phyloP scores from a whole-genome alignment of 306 rosid genomes.

The Arachis hypogaea region DNA sequence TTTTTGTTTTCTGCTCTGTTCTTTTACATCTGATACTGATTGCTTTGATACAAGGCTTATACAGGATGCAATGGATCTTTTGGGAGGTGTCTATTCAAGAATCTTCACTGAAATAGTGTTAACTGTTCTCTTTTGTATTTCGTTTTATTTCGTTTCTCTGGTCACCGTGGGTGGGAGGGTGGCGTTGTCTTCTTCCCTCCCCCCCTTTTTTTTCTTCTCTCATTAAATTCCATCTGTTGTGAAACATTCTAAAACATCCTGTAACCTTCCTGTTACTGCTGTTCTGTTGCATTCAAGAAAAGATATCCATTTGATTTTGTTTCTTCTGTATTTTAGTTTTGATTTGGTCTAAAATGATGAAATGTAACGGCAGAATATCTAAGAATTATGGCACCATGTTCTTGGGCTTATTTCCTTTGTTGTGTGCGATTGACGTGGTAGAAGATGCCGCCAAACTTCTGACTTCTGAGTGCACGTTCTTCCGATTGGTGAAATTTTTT shows the following conservation, averaged over 20 bases:
- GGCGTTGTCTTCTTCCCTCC: not conserved
- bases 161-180: conserved; percentile 7
- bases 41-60: conserved; percentile 28
- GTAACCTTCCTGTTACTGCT: conserved; percentile 1
- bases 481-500: not conserved
- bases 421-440: not conserved
- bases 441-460: not conserved
- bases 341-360: conserved; percentile 19
- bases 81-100: conserved; percentile 27
- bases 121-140: conserved; percentile 2
- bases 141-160: not conserved
- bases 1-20: conserved; percentile 3
- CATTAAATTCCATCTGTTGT: conserved; percentile 21
- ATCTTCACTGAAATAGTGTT: conserved; percentile 10
- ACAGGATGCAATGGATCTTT: conserved; percentile 22
- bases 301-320: conserved; percentile 15
- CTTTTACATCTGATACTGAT: conserved; percentile 34
- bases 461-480: not conserved
- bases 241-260: not conserved
- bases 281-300: not conserved
- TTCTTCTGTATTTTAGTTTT: conserved; percentile 26
- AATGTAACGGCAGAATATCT: conserved; percentile 13
- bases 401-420: not conserved
- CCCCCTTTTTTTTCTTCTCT: not conserved
- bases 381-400: not conserved